Conservation (phyloP, 352 stramenopile genomes). For the Albugo laibachii region DNA sequence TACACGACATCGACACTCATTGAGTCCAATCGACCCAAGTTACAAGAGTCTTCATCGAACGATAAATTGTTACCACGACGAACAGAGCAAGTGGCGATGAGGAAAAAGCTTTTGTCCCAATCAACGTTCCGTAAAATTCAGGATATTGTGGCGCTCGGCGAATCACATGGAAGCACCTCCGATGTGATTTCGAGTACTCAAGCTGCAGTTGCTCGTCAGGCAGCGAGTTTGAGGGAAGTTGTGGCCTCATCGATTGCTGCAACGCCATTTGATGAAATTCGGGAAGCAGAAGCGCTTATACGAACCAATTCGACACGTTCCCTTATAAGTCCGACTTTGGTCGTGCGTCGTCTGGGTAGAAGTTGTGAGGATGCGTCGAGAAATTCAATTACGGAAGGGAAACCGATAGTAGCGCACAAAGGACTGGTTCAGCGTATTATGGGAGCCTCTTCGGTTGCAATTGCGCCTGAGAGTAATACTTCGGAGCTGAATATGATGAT, state of each 20-base stretch:
- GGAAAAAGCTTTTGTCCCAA: too few relatives aligned
- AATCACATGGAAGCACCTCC: too few relatives aligned
- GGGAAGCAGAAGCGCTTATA: conserved; percentile 1
- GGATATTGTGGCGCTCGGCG: too few relatives aligned
- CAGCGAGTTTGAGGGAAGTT: conserved; percentile 6
- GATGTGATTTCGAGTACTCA: too few relatives aligned
- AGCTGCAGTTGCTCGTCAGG: too few relatives aligned
- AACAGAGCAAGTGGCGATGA: too few relatives aligned
- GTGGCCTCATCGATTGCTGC: conserved; percentile 14
- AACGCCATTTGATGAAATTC: conserved; percentile 1
- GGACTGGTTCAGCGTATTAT: background rate
- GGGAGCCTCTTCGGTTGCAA: conserved; percentile 10
- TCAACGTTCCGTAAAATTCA: too few relatives aligned
- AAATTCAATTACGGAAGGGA: background rate
- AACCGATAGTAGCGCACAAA: background rate
- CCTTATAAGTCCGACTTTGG: conserved; percentile 9
- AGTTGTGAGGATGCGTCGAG: too few relatives aligned
- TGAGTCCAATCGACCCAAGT: too few relatives aligned
- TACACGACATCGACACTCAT: too few relatives aligned
- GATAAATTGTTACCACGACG: too few relatives aligned
- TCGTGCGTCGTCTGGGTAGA: background rate
- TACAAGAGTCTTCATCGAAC: too few relatives aligned
- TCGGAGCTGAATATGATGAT: conserved; percentile 12
- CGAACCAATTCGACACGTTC: conserved; percentile 4
- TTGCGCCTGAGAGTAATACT: conserved; percentile 15